These are phyloP conservation scores for Mollisiaceae sp. DNA, from an alignment of 2,329 filamentous ascomycete species.

Conservation along the genomic window DNA sequence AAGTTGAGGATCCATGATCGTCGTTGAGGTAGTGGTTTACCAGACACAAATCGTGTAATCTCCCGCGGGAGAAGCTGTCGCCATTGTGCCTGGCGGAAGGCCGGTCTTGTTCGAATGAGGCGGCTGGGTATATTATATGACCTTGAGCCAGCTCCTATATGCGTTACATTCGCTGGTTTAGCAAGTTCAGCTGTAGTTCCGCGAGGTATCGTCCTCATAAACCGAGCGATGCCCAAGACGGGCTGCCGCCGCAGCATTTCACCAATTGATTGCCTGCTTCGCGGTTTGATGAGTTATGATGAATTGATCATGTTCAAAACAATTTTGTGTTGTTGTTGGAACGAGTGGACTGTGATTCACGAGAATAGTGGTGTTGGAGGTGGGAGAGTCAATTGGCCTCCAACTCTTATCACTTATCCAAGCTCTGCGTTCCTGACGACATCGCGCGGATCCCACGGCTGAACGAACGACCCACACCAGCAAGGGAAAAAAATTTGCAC, in stretches of 20 bases:
- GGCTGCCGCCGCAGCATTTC: constrained; percentile 36
- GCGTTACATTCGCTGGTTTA: constrained; percentile 9
- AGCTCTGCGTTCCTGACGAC: not conserved
- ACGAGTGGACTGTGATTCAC: not conserved
- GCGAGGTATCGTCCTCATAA: constrained; percentile 17
- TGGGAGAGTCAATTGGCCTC: not conserved
- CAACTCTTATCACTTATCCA: not conserved
- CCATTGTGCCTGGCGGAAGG: constrained; percentile 18
- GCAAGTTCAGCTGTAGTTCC: constrained; percentile 20
- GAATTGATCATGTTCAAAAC: constrained; percentile 19
- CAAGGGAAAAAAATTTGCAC: not conserved
- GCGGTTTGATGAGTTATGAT: constrained; percentile 6
- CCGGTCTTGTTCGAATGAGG: constrained; percentile 11
- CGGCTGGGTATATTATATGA: constrained; percentile 17
- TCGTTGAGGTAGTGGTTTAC: constrained; percentile 56
- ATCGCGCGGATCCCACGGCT: constrained; percentile 4
- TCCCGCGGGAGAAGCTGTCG: constrained; percentile 25
- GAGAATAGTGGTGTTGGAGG: not conserved
- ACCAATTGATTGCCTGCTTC: constrained; percentile 25
- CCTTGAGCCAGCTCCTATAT: constrained; percentile 9
- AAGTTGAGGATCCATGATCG: constrained; percentile 59
- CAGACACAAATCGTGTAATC: constrained; percentile 49
- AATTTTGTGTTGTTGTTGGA: constrained; percentile 2
- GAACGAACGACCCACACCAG: not conserved
- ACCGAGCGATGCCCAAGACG: constrained; percentile 30